These are phyloP conservation scores for Herpetospermum pedunculosum DNA, from an alignment of 306 rosid species.

Conservation along the genomic window DNA sequence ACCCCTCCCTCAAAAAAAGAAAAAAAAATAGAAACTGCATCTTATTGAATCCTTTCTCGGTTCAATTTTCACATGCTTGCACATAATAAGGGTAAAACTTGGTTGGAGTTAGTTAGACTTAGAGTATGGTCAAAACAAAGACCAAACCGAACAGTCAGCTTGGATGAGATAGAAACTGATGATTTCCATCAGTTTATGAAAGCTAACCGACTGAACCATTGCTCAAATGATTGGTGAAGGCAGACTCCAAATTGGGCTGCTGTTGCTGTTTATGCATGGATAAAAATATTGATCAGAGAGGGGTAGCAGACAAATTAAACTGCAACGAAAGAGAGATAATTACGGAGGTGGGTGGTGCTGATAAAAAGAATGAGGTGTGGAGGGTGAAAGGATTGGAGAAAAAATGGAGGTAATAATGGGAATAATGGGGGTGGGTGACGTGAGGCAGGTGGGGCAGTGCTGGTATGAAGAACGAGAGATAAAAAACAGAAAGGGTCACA, in stretches of 20 bases:
- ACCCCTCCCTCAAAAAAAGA: not conserved
- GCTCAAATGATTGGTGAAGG: not conserved
- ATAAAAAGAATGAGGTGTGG: not conserved
- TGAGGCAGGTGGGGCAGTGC: not conserved
- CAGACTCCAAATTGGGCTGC: not conserved
- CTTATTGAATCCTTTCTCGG: not conserved
- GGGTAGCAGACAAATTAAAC: not conserved
- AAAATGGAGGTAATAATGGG: not conserved
- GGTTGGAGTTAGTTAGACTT: not conserved
- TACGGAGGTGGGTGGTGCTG: not conserved
- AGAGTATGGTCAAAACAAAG: not conserved
- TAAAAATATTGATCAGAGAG: not conserved
- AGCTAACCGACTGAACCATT: not conserved
- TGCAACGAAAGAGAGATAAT: not conserved
- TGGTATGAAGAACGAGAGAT: not conserved
- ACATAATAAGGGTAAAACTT: not conserved
- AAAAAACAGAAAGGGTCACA: not conserved
- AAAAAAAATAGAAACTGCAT: not conserved
- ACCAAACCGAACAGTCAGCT: not conserved
- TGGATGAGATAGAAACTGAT: not conserved
- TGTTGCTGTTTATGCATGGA: not conserved
- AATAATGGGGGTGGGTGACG: not conserved
- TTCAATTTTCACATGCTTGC: not conserved
- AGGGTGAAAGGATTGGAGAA: not conserved
- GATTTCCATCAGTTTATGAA: not conserved